Evolutionary conservation across 108 stramenopile genomes (phyloP).

Genomic region (Stephanodiscus minutulus): DNA sequence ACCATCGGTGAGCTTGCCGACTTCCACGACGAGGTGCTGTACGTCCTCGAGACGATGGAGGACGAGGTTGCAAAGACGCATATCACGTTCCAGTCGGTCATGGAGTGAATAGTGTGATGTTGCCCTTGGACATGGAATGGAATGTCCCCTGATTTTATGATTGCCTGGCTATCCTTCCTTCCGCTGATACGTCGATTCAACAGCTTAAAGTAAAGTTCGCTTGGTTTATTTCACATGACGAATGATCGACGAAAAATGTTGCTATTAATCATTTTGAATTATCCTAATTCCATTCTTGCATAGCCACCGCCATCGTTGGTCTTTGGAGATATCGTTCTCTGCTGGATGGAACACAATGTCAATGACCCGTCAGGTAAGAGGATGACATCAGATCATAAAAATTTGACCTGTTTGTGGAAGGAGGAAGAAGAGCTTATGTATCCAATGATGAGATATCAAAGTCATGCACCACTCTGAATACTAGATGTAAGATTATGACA

Average conservation of each 20-base stretch:
- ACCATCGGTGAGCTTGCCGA: slow-evolving; percentile 26
- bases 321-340: slow-evolving; percentile 97
- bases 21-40: slow-evolving; percentile 44
- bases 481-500: slow-evolving; percentile 85
- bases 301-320: too few species aligned
- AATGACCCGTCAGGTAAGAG: slow-evolving; percentile 96
- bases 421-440: neutral
- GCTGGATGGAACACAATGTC: too few species aligned
- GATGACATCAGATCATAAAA: too few species aligned
- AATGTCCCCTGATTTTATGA: too few species aligned
- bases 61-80: slow-evolving; percentile 32
- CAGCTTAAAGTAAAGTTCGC: too few species aligned
- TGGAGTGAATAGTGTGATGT: slow-evolving; percentile 22
- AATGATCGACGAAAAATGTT: too few species aligned
- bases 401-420: neutral
- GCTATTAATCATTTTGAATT: too few species aligned
- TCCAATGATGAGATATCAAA: slow-evolving; percentile 76
- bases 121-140: too few species aligned
- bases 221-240: too few species aligned
- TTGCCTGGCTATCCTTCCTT: too few species aligned
- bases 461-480: slow-evolving; percentile 95
- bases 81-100: slow-evolving; percentile 32
- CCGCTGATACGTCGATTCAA: too few species aligned
- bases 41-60: slow-evolving; percentile 43
- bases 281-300: too few species aligned